Evolutionary conservation across 208 protist species (phyloP).

Genomic region (Entamoeba histolytica): DNA sequence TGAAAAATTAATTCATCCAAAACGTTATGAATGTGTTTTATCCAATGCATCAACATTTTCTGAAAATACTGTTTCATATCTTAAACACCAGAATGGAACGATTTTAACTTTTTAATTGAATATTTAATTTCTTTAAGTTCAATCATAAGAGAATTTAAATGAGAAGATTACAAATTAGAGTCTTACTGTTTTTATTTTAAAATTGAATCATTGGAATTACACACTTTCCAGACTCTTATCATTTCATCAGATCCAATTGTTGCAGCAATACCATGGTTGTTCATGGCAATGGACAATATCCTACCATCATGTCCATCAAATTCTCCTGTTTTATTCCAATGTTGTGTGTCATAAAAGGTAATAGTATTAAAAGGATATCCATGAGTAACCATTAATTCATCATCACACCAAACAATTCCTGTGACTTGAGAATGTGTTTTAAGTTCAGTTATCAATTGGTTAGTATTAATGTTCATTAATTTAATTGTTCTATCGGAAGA

Average conservation of each 20-base stretch:
- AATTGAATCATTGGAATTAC: too few species aligned
- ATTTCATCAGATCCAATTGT: not conserved
- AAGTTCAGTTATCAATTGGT: not conserved
- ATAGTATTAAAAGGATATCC: not conserved
- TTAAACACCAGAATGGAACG: not conserved
- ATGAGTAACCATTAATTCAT: not conserved
- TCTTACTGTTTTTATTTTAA: too few species aligned
- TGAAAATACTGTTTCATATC: not conserved
- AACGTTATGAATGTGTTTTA: not conserved
- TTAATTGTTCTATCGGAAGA: not conserved
- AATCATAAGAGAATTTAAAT: too few species aligned
- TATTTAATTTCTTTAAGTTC: too few species aligned
- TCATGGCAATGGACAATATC: not conserved
- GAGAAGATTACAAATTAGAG: too few species aligned
- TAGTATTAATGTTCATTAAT: not conserved
- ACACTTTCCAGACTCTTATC: not conserved
- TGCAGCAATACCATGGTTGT: not conserved
- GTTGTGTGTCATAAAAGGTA: not conserved
- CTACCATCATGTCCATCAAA: not conserved
- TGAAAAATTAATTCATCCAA: not conserved
- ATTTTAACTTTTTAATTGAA: too few species aligned
- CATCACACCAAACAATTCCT: not conserved
- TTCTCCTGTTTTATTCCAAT: not conserved
- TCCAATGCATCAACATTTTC: not conserved
- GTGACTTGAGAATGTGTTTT: not conserved